These are phyloP conservation scores for Heterobasidion annosum DNA, from an alignment of 1,284 basidiomycete genomes.

Conservation along the genomic window DNA sequence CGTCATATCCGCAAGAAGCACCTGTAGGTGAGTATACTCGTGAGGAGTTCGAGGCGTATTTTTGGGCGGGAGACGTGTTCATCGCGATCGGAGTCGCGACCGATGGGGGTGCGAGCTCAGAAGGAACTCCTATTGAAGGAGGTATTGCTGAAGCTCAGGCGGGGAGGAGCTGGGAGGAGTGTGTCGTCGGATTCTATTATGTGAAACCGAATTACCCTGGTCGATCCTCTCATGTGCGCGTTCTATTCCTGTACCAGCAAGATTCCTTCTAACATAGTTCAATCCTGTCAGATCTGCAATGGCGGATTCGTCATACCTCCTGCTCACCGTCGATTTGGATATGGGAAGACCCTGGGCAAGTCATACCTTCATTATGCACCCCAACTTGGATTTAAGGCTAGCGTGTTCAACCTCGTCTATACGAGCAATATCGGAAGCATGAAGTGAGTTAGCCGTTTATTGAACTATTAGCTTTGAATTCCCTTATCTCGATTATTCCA, in stretches of 20 bases:
- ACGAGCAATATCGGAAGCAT: slow-evolving; percentile 71
- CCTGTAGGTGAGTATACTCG: slow-evolving; percentile 34
- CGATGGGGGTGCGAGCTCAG: slow-evolving; percentile 11
- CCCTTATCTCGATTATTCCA: slow-evolving; percentile 9
- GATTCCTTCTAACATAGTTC: background rate
- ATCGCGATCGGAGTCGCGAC: slow-evolving; percentile 46
- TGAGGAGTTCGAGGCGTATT: slow-evolving; percentile 61
- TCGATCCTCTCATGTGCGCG: slow-evolving; percentile 80
- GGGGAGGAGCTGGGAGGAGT: slow-evolving; percentile 55
- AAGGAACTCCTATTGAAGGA: slow-evolving; percentile 15
- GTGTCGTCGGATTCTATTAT: slow-evolving; percentile 77
- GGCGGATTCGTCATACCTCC: slow-evolving; percentile 84
- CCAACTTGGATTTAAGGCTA: slow-evolving; percentile 72
- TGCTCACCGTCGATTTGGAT: slow-evolving; percentile 54
- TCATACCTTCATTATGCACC: slow-evolving; percentile 83
- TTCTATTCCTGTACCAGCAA: background rate
- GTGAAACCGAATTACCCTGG: slow-evolving; percentile 93
- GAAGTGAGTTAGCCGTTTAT: slow-evolving; percentile 30
- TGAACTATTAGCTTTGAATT: background rate
- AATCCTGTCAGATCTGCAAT: slow-evolving; percentile 65
- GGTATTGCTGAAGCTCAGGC: slow-evolving; percentile 28
- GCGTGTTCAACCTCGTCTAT: slow-evolving; percentile 93
- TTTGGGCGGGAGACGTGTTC: slow-evolving; percentile 69
- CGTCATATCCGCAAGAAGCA: slow-evolving; percentile 78
- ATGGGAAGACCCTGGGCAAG: slow-evolving; percentile 68